Evolutionary conservation across 371 early-diverging fungal species (phyloP).

Genomic region (Mortierella sp.): DNA sequence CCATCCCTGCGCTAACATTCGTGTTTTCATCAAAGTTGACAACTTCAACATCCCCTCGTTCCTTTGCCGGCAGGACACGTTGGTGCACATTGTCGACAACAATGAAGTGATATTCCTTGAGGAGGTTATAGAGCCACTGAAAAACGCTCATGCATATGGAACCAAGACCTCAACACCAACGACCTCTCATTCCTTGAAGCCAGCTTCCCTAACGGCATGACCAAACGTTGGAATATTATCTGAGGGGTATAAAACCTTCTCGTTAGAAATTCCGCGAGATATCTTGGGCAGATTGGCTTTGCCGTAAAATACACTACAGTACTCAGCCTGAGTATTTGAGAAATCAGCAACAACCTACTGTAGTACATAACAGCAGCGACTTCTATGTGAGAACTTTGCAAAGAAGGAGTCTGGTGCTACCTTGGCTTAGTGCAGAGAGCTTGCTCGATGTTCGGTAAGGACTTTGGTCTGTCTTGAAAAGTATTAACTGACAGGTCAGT

Average conservation of each 20-base stretch:
- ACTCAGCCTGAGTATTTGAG: slow-evolving; percentile 73
- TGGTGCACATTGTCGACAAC: slow-evolving; percentile 66
- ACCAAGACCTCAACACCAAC: slow-evolving; percentile 75
- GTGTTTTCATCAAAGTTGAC: slow-evolving; percentile 63
- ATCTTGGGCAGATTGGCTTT: slow-evolving; percentile 71
- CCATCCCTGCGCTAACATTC: slow-evolving; percentile 61
- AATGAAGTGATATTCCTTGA: slow-evolving; percentile 67
- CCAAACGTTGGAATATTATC: slow-evolving; percentile 75
- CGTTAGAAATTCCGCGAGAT: slow-evolving; percentile 65
- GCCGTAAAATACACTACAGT: slow-evolving; percentile 69
- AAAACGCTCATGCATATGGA: slow-evolving; percentile 70
- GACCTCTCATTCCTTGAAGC: slow-evolving; percentile 62
- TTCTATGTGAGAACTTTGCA: no score
- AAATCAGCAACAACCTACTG: slow-evolving; percentile 59
- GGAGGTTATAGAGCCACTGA: slow-evolving; percentile 65
- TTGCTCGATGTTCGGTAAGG: no score
- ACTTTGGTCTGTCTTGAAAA: no score
- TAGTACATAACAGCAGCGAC: no score
- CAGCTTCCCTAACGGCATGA: slow-evolving; percentile 65
- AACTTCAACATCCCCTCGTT: slow-evolving; percentile 61
- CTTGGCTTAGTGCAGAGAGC: no score
- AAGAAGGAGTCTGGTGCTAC: no score
- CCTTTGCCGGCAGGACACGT: slow-evolving; percentile 64
- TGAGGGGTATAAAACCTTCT: slow-evolving; percentile 69
- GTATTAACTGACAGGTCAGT: no score